Percentiles rank a stretch among this genome's conserved stretches.
These are phyloP conservation scores for Cercospora sesami DNA, from an alignment of 2,329 filamentous ascomycete species.

Conservation along the genomic window DNA sequence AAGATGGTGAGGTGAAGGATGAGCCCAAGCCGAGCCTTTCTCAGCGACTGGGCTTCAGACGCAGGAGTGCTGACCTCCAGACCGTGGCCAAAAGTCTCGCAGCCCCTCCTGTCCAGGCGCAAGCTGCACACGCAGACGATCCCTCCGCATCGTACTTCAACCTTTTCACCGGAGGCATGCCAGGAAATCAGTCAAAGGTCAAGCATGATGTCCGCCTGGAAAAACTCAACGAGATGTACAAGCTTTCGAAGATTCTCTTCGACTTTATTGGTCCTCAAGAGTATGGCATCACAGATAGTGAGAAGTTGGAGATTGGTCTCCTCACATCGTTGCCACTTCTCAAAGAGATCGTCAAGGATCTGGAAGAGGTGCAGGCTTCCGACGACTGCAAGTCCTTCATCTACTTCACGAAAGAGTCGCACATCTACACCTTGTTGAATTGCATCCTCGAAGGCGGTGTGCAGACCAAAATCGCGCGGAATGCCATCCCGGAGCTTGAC, in stretches of 20 bases:
- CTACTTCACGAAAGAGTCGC: conserved; percentile 98
- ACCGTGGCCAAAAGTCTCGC: conserved; percentile 22
- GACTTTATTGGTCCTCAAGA: conserved; percentile 99
- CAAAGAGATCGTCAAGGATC: conserved; percentile 93
- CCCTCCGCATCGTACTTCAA: conserved; percentile 76
- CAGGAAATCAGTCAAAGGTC: conserved; percentile 57
- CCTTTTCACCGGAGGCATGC: conserved; percentile 72
- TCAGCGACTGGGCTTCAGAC: conserved; percentile 55
- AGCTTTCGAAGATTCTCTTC: conserved; percentile 89
- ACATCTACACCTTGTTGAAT: conserved; percentile 97
- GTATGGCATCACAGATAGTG: conserved; percentile 91
- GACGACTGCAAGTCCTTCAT: conserved; percentile 94
- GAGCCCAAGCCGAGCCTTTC: conserved; percentile 38
- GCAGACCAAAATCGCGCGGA: conserved; percentile 92
- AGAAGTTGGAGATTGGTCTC: conserved; percentile 98
- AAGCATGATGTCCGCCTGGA: conserved; percentile 83
- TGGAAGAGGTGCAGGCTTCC: conserved; percentile 95
- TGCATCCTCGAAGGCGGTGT: conserved; percentile 97
- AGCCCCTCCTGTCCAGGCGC: conserved; percentile 1
- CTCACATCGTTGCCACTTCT: conserved; percentile 89
- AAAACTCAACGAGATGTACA: conserved; percentile 89
- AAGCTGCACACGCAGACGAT: conserved; percentile 36
- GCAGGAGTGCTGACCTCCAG: conserved; percentile 50
- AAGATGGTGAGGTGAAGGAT: conserved; percentile 17
- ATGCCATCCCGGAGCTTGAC: conserved; percentile 93